Evolutionary conservation across 352 stramenopile genomes (phyloP), one percentile per base, ranked within the genome.

Genomic region (Globisporangium yorkense): DNA sequence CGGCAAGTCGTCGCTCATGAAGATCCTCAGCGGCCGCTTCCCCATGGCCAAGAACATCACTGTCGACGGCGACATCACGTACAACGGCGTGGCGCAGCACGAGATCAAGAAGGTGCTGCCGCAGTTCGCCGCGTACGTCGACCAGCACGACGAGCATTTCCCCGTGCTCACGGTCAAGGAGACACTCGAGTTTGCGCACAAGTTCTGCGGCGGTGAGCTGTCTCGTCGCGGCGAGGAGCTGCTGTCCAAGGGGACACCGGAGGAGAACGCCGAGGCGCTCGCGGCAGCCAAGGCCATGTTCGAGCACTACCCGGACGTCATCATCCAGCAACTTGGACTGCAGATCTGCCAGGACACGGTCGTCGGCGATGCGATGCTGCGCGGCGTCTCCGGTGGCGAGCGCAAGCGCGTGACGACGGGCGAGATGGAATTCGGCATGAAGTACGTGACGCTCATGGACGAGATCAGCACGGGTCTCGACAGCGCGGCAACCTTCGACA

Each of bases 401-500:
- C 8, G 10, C 8, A 40, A 40, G 10, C 35, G 35, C 10, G 35
- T 40, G 35, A 40, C 35, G 35, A 40, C 35, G 1, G 35, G 35
- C 35, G 35, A 40, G 35, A 40, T 40, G 35, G 8, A 15, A 0
- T 40, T 40, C 35, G 35, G 35, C 9, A 40, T 15, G 8, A 40
- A 40, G 35, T 71, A 69, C 35, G 72, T 94, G 20, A 55, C 80
- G 27, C 79, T 90, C 48, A 78, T 80, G 62, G 90, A 98, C 67
- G 82, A 94, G 67, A 96, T 98, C 60, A 90, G 73, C 57, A 97
- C 88, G 41, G 92, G 92, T 1, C 75, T 98, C 15, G 90, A 98
- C 70, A 80, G 75, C 29, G 79, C 86, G 0, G 92, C 88, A 6
- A 94, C 89, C 2, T 96, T 77, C 63, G 90, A 97, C 61, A 97